phyloP scores from a whole-genome alignment of 2,329 filamentous ascomycete species.

The Penicillium concentricum region DNA sequence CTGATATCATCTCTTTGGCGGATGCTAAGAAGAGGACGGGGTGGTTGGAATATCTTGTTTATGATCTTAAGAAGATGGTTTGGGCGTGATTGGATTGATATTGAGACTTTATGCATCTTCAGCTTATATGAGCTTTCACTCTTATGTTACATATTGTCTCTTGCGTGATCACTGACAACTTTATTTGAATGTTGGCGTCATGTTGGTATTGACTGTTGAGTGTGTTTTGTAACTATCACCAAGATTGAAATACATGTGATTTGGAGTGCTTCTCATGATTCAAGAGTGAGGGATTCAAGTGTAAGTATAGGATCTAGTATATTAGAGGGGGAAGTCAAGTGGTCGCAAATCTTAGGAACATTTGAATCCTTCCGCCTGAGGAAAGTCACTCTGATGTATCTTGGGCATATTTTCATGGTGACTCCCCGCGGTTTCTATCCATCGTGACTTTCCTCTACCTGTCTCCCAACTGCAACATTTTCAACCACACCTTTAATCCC shows the following conservation, averaged over 20 bases:
- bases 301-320: not conserved
- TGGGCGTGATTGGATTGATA: slow-evolving; percentile 56
- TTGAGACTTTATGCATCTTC: not conserved
- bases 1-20: slow-evolving; percentile 75
- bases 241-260: not conserved
- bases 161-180: not conserved
- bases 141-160: not conserved
- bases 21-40: slow-evolving; percentile 88
- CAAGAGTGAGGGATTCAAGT: not conserved
- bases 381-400: not conserved
- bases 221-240: not conserved
- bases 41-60: slow-evolving; percentile 79
- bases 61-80: slow-evolving; percentile 89
- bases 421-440: not conserved
- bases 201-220: not conserved
- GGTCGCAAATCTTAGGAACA: no score
- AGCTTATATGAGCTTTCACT: not conserved
- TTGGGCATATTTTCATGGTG: not conserved
- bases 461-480: not conserved
- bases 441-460: not conserved
- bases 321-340: no score
- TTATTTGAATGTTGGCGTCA: not conserved
- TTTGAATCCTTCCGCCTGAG: no score
- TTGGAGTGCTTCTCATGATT: not conserved
- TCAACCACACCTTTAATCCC: not conserved